These are phyloP conservation scores for Arthrocladium fulminans DNA, from an alignment of 2,329 filamentous ascomycete genomes.

Conservation along the genomic window DNA sequence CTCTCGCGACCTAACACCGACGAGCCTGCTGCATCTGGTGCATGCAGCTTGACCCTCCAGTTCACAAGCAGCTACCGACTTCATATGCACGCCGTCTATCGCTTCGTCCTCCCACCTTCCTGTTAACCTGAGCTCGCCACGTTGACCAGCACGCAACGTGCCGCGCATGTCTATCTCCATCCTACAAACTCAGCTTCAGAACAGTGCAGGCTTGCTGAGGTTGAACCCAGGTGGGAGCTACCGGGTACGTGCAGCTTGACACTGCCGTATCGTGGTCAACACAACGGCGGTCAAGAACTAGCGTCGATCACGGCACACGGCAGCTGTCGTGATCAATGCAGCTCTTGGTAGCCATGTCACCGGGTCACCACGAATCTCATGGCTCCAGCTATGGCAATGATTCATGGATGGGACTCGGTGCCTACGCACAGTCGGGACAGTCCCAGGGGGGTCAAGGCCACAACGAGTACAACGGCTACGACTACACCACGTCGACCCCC, in stretches of 20 bases:
- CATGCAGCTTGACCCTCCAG: constrained; percentile 5
- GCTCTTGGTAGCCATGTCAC: constrained; percentile 33
- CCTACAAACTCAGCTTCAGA: neutral
- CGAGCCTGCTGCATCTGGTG: neutral
- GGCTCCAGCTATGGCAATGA: constrained; percentile 37
- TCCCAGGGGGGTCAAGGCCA: constrained; percentile 62
- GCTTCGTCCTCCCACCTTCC: constrained; percentile 3
- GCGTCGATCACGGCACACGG: constrained; percentile 6
- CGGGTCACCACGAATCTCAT: constrained; percentile 35
- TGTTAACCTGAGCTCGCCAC: constrained; percentile 8
- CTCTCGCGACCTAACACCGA: constrained; percentile 6
- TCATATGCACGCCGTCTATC: constrained; percentile 8
- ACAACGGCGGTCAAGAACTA: constrained; percentile 9
- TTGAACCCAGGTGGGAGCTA: constrained; percentile 6
- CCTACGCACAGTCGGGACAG: constrained; percentile 30
- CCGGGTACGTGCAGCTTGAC: constrained; percentile 18
- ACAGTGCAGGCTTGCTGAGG: neutral
- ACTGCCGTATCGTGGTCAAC: constrained; percentile 7
- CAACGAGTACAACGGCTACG: constrained; percentile 57
- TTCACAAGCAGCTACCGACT: constrained; percentile 6
- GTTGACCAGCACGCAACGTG: constrained; percentile 5
- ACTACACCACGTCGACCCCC: constrained; percentile 54
- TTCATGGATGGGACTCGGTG: constrained; percentile 40
- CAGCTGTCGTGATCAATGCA: constrained; percentile 17
- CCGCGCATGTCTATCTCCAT: constrained; percentile 1